Evolutionary conservation across 208 protist species (phyloP), one percentile per base, ranked within the genome.

Genomic region (Acanthamoeba healyi): DNA sequence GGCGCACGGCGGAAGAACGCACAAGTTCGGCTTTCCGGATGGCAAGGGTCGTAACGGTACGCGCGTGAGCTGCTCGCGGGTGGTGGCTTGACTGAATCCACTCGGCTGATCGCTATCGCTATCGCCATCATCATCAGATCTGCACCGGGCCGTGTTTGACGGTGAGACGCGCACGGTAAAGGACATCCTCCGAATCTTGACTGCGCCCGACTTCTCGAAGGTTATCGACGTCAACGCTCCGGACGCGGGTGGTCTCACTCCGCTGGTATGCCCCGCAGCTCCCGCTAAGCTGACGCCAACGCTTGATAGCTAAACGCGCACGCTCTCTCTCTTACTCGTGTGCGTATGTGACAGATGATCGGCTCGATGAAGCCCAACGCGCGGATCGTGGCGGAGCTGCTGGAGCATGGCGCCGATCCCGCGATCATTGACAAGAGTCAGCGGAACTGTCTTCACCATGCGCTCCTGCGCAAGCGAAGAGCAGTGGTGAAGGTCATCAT

Each of bases 401-500:
- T 86, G 29, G 77, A 54, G 6, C 44, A 51, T 9, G 77, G 77
- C 77, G 77, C 77, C 40, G 24, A 86, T 38, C 77, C 77, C 17
- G n/a, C 38, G 5, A 15, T 38, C n/a, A 54, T 26, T 0, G 77
- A 86, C 17, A 4, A 44, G 29, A 26, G 6, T 0, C n/a, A 29
- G 19, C 14, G 32, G 44, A 86, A 86, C 22, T 51, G 44, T 44
- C 77, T 86, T 38, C 77, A 86, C 46, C 32, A 40, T 3, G 77
- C 77, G 46, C 77, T 86, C 44, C 15, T 58, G 46, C 77, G 77
- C 9, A 86, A 86, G 77, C 29, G 77, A 24, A 54, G 77, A 44
- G 77, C 42, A 4, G 77, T 36, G 42, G 77, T 86, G 7, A 86
- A 86, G 46, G 77, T 38, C 26, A 51, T 86, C 44, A 86, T 86